Evolutionary conservation across 2,329 filamentous ascomycete genomes (phyloP).

Genomic region (Beauveria bassiana): DNA sequence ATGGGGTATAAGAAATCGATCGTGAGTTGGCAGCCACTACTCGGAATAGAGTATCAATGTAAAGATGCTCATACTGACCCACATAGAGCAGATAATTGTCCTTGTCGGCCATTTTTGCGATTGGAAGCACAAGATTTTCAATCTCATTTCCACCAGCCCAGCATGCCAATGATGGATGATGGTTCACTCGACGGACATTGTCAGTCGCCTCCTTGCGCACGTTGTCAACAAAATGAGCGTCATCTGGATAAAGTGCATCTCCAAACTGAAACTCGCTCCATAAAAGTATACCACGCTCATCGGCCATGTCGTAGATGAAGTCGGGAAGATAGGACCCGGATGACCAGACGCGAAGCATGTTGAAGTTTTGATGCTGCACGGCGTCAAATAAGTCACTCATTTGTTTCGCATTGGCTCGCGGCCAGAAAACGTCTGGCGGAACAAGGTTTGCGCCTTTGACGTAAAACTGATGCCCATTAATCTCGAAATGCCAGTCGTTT

Average conservation of each 20-base stretch:
- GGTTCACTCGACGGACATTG: slow-evolving; percentile 52
- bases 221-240: slow-evolving; percentile 46
- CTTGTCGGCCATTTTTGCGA: neutral
- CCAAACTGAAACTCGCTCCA: slow-evolving; percentile 59
- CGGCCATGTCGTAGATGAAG: slow-evolving; percentile 55
- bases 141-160: slow-evolving; percentile 54
- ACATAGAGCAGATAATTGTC: neutral
- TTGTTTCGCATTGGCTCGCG: slow-evolving; percentile 44
- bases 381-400: slow-evolving; percentile 42
- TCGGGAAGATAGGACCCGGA: slow-evolving; percentile 53
- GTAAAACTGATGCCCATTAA: slow-evolving; percentile 57
- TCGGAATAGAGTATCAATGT: slow-evolving; percentile 4
- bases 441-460: slow-evolving; percentile 59
- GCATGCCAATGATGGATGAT: slow-evolving; percentile 48
- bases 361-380: slow-evolving; percentile 48
- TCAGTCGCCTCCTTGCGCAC: slow-evolving; percentile 48
- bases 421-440: slow-evolving; percentile 55
- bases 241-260: slow-evolving; percentile 50
- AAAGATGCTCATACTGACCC: slow-evolving; percentile 10
- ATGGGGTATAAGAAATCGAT: slow-evolving; percentile 10
- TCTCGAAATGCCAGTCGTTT: slow-evolving; percentile 53
- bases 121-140: slow-evolving; percentile 43
- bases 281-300: slow-evolving; percentile 51
- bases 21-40: slow-evolving; percentile 4
- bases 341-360: slow-evolving; percentile 57